phyloP scores from a whole-genome alignment of 2,329 filamentous ascomycete species.

The Septoria petroselini region DNA sequence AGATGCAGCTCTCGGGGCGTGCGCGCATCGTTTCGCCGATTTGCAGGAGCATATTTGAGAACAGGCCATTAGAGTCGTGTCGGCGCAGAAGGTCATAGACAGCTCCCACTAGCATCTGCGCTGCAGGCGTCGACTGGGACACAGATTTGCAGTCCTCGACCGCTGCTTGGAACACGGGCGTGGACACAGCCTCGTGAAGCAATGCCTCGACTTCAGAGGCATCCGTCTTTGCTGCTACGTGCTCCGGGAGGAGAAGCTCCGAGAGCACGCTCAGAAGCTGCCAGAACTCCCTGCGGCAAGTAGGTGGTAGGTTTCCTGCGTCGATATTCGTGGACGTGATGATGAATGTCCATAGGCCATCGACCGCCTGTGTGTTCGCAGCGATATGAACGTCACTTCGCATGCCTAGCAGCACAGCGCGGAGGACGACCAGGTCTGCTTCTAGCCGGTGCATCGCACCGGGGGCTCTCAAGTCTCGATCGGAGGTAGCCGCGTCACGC shows the following conservation, averaged over 20 bases:
- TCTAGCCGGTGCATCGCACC: not conserved
- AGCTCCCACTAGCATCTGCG: constrained; percentile 19
- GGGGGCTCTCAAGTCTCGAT: not conserved
- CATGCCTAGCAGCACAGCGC: constrained; percentile 9
- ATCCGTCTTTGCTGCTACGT: constrained; percentile 8
- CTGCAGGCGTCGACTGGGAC: not conserved
- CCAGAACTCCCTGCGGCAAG: constrained; percentile 19
- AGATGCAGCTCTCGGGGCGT: not conserved
- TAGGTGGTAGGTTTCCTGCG: not conserved
- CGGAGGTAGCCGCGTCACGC: not conserved
- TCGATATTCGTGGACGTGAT: not conserved
- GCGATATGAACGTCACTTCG: constrained; percentile 1
- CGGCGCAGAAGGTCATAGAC: constrained; percentile 7
- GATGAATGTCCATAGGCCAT: not conserved
- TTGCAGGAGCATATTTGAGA: not conserved
- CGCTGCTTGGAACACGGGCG: constrained; percentile 16
- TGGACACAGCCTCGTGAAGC: constrained; percentile 1
- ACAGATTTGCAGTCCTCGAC: constrained; percentile 6
- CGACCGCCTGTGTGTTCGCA: constrained; percentile 9
- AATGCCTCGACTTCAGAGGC: not conserved
- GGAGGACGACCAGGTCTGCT: constrained; percentile 13
- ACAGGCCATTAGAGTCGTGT: constrained; percentile 9
- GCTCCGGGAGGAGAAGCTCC: constrained; percentile 26
- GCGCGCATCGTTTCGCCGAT: constrained; percentile 9
- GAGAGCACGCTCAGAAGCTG: constrained; percentile 18